These are phyloP conservation scores for Aplosporella prunicola DNA, from an alignment of 2,329 filamentous ascomycete species.

Conservation along the genomic window DNA sequence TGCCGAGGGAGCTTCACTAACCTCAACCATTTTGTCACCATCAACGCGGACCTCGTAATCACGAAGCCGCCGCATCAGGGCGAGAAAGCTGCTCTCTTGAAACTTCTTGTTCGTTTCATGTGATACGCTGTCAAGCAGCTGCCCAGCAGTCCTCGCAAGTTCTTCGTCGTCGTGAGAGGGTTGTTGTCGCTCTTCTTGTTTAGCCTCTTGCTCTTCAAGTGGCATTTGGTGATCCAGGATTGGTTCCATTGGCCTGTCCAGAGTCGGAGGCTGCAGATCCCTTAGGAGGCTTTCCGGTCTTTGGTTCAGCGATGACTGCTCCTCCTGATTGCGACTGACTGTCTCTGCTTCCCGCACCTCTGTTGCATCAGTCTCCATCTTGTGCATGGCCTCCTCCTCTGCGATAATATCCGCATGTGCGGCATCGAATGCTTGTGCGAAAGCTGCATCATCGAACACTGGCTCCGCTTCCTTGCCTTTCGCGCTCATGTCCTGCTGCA, in stretches of 20 bases:
- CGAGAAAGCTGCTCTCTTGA: conserved; percentile 65
- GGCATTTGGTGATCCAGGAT: too few relatives aligned
- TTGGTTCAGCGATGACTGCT: conserved; percentile 3
- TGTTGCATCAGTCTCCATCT: conserved; percentile 10
- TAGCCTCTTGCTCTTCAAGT: neutral
- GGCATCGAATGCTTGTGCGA: conserved; percentile 45
- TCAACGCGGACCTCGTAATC: conserved; percentile 64
- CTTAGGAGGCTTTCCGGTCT: conserved; percentile 1
- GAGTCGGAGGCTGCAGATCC: conserved; percentile 1
- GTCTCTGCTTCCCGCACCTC: conserved; percentile 13
- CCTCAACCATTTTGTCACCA: conserved; percentile 57
- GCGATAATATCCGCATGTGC: conserved; percentile 32
- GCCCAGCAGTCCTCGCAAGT: conserved; percentile 60
- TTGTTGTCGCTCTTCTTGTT: conserved; percentile 13
- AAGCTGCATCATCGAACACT: conserved; percentile 46
- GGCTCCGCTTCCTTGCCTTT: conserved; percentile 29
- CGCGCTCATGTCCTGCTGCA: conserved; percentile 9
- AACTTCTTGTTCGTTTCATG: conserved; percentile 66
- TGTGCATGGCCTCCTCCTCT: conserved; percentile 14
- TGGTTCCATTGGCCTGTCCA: too few relatives aligned
- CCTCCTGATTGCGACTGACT: too few relatives aligned
- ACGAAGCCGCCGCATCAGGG: conserved; percentile 65
- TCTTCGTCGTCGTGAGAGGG: conserved; percentile 49
- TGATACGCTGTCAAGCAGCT: conserved; percentile 59
- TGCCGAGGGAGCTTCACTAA: conserved; percentile 23